Base-by-base conservation (phyloP, 78 protist species). In the Protostelium mycophagum region DNA sequence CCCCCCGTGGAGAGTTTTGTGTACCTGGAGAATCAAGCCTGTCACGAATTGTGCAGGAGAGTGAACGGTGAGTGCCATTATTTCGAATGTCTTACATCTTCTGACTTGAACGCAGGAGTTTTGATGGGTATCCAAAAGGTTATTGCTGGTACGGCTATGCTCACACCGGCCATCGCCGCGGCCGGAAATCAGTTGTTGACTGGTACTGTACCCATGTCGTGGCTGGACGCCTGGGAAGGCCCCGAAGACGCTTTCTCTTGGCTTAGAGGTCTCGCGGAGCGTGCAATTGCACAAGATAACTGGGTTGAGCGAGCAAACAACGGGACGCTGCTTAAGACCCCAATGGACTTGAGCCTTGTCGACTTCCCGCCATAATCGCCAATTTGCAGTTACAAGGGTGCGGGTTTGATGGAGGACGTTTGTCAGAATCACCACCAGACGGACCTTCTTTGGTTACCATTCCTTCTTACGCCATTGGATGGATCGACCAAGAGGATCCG, bases 201-300 rank as follows among this genome's bases (percentile, higher is more conserved):
- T 34, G 86, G 90, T 35, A 28, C 35, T 36, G 90, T 95, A 39
- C 97, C 98, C 5, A 35, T 36, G 28, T 51, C 1, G 28, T 95
- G 96, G 97, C 31, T 37, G 86, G 34, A 29, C 38, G 38, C 0
- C 38, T 97, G 97, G 96, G 93, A 83, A 29, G 95, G 95, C 28
- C 96, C 97, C 31, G 96, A 88, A 31, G 87, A 31, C 1, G 91
- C 93, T 36, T 34, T 0, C 36, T 28, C 1, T n/a, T 96, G 85
- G 87, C 37, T 88, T 38, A 34, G 87, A 28, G 86, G 10, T 28
- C 63, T 94, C 28, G 94, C 86, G 29, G 1, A 28, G 37, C 35
- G 63, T 37, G 86, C 93, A 34, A 83, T 88, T 51, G 93, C 96
- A 34, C 83, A 91, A 35, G 35, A 28, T 25, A 35, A 31, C 10